Base-by-base conservation (phyloP, 2,329 filamentous ascomycete genomes). In the Pseudofabraea citricarpa region DNA sequence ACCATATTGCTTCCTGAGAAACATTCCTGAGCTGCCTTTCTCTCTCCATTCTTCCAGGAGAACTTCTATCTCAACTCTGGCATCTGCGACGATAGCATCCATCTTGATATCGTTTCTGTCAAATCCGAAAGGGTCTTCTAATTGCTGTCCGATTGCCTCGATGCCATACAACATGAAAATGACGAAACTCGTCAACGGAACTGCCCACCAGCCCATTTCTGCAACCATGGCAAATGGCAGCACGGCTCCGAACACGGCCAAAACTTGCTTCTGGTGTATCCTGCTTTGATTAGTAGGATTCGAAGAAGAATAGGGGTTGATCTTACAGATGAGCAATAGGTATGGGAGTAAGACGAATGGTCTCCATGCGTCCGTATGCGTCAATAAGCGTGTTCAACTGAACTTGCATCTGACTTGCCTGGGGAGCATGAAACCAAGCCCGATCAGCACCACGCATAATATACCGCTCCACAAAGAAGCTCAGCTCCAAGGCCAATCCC, bases 71-170 rank as follows among this genome's bases (percentile, higher is more conserved):
- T 37, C 35, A 15, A 37, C 19, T 13, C 35, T 20, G 13, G 21
- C 21, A 37, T 37, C 35, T 12, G 35, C 35, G 13, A 37, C 35
- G 16, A 37, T 37, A 8, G 35, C 35, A 22, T 37, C 35, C 35
- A 37, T 37, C 19, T 37, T 37, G 19, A 37, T 37, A 37, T 37
- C 35, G 23, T 37, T 37, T 21, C 35, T 37, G 15, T 37, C 35
- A 23, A 22, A 37, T 37, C 35, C 35, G 23, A 37, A 37, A 13
- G 35, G 35, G 7, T 37, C 35, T 22, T 37, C 35, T 20, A 37
- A n/a, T 21, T 37, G 35, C n/a, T 37, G 35, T 22, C 35, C 35
- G 15, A 37, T 37, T 21, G 35, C 35, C 19, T 37, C 35, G 10
- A 37, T 37, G n/a, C 35, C 35, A 15, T 37, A 37, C 9, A 37